phyloP scores from a whole-genome alignment of 176 grass and related monocot genomes.

The Eragrostis curvula region DNA sequence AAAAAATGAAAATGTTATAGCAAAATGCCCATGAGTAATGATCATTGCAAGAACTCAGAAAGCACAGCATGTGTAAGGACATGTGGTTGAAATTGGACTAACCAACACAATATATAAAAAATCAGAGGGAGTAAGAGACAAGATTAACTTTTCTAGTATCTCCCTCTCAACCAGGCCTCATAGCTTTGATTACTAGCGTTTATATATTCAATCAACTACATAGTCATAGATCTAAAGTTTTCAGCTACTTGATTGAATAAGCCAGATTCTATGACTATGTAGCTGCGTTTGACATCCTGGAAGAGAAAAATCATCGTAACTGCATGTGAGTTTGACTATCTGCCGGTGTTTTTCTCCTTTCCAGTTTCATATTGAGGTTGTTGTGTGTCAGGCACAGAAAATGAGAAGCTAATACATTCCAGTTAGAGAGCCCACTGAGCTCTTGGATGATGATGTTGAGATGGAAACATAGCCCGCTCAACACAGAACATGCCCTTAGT shows the following conservation, averaged over 20 bases:
- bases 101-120: background rate
- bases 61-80: background rate
- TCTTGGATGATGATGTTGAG: background rate
- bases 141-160: background rate
- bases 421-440: background rate
- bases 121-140: background rate
- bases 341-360: background rate
- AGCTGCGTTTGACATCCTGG: background rate
- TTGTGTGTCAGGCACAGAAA: background rate
- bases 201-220: too few species aligned
- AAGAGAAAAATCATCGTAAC: background rate
- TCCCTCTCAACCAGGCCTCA: background rate
- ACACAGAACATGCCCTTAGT: background rate
- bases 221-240: too few species aligned
- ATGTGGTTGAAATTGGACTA: background rate
- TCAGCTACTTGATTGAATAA: background rate
- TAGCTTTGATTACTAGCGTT: background rate
- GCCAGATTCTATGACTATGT: background rate
- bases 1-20: constrained; percentile 12
- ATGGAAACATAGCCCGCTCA: background rate
- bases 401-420: background rate
- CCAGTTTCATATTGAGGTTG: background rate
- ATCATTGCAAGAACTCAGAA: background rate
- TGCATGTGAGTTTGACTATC: background rate
- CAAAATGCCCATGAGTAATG: background rate